Conservation (phyloP, 31 red algal species). For the Porphyra umbilicalis region DNA sequence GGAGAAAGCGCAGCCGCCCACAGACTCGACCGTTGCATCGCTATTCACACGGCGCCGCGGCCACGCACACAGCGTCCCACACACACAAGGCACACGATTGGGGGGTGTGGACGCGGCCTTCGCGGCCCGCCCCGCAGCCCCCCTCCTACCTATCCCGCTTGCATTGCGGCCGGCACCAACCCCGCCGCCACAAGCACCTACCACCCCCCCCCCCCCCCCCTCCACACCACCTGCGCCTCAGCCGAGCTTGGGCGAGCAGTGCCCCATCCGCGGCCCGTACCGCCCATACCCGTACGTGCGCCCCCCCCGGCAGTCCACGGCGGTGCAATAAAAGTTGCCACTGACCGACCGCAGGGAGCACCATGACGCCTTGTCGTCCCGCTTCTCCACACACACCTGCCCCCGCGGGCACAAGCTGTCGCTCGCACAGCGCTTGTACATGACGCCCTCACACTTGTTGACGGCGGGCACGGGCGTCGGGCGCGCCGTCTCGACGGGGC, state of each 20-base stretch:
- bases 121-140: too few relatives aligned
- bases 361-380: not conserved
- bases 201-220: too few relatives aligned
- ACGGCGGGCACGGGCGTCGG: not conserved
- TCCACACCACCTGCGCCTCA: too few relatives aligned
- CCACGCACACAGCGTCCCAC: too few relatives aligned
- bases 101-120: too few relatives aligned
- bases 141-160: too few relatives aligned
- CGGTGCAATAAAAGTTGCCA: conserved; percentile 1
- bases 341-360: not conserved
- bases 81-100: too few relatives aligned
- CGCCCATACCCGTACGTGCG: not conserved
- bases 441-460: not conserved
- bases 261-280: not conserved
- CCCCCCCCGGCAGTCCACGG: not conserved
- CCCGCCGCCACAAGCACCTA: too few relatives aligned
- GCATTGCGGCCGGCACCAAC: too few relatives aligned
- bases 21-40: too few relatives aligned
- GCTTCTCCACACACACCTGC: not conserved
- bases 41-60: too few relatives aligned
- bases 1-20: too few relatives aligned
- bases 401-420: not conserved
- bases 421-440: not conserved
- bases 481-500: not conserved
- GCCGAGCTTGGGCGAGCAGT: not conserved